These are phyloP conservation scores for Emergomyces africanus DNA, from an alignment of 2,329 filamentous ascomycete species.

Conservation along the genomic window DNA sequence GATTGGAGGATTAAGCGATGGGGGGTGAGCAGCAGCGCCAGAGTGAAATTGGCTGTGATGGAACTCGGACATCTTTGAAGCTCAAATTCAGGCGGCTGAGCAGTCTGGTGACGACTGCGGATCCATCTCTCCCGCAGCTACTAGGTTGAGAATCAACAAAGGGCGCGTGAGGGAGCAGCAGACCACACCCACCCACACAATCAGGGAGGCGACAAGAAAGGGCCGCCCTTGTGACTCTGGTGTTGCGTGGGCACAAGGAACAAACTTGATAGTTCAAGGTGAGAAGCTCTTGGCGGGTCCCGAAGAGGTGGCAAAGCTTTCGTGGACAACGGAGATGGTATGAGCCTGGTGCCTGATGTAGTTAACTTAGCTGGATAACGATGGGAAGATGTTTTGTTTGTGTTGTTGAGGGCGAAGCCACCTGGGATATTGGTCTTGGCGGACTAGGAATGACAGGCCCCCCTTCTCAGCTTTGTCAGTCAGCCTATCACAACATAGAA, in stretches of 20 bases:
- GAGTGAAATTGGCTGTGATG: slow-evolving; percentile 12
- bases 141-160: background rate
- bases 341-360: background rate
- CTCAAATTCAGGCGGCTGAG: slow-evolving; percentile 9
- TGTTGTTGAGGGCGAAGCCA: background rate
- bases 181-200: background rate
- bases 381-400: background rate
- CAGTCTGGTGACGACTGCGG: slow-evolving; percentile 11
- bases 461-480: too few species aligned
- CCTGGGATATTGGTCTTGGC: too few species aligned
- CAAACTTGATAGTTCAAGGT: background rate
- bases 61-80: slow-evolving; percentile 19
- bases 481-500: background rate
- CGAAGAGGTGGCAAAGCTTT: background rate
- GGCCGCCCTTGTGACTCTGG: background rate
- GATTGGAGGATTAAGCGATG: background rate
- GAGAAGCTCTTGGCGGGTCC: background rate
- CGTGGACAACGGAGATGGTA: background rate
- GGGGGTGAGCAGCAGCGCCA: slow-evolving; percentile 15
- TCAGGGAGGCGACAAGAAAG: background rate
- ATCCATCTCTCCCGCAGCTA: slow-evolving; percentile 9
- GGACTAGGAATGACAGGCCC: too few species aligned
- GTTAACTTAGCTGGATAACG: background rate
- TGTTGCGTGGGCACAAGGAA: background rate
- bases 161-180: background rate